Evolutionary conservation across 495 filamentous ascomycete species (phyloP).

Genomic region (Annulohypoxylon stygium): DNA sequence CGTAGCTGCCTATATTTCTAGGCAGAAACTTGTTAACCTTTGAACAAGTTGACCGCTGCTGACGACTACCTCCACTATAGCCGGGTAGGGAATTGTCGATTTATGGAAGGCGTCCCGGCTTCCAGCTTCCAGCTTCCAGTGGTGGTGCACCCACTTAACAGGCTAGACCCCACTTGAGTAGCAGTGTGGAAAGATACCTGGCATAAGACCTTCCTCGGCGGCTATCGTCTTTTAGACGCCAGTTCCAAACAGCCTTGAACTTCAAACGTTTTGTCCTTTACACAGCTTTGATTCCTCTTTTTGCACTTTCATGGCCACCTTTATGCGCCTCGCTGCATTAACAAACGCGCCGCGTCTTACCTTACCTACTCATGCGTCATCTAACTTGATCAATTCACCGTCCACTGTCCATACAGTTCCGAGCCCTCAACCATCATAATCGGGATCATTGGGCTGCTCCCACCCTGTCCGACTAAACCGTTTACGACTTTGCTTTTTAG

Average conservation of each 20-base stretch:
- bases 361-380: constrained; percentile 40
- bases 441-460: constrained; percentile 29
- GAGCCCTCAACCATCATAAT: constrained; percentile 15
- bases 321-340: constrained; percentile 38
- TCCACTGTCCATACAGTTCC: background rate
- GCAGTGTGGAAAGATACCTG: constrained; percentile 16
- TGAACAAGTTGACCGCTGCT: constrained; percentile 3
- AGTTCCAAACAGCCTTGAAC: constrained; percentile 15
- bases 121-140: constrained; percentile 10
- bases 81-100: constrained; percentile 9
- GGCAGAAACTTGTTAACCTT: background rate
- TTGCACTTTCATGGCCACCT: constrained; percentile 35
- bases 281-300: constrained; percentile 5
- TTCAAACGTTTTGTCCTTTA: constrained; percentile 20
- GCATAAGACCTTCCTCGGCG: constrained; percentile 34
- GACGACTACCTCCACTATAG: constrained; percentile 19
- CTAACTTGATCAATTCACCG: constrained; percentile 25
- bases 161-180: constrained; percentile 13
- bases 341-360: constrained; percentile 48
- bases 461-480: constrained; percentile 14
- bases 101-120: constrained; percentile 22
- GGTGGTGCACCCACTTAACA: constrained; percentile 5
- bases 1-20: background rate
- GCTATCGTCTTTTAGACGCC: constrained; percentile 44
- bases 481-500: constrained; percentile 28